These are phyloP conservation scores for Herpetospermum pedunculosum DNA, from an alignment of 306 rosid genomes.

Conservation along the genomic window DNA sequence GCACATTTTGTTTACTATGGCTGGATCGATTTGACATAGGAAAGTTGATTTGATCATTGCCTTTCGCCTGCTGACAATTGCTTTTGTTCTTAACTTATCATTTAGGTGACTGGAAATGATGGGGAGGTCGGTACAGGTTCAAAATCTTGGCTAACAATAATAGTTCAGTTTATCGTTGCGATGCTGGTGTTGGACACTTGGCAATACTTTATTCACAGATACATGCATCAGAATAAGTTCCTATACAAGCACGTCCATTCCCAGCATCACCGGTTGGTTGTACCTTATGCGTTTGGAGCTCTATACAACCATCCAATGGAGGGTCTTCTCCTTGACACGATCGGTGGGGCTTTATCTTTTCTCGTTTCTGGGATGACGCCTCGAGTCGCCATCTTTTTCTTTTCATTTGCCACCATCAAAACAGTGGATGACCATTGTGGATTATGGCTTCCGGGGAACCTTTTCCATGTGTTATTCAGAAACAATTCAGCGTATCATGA, in stretches of 20 bases:
- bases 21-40: background rate
- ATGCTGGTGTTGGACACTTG: slow-evolving; percentile 91
- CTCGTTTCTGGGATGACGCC: slow-evolving; percentile 86
- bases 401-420: slow-evolving; percentile 90
- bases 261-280: slow-evolving; percentile 82
- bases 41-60: background rate
- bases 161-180: slow-evolving; percentile 64
- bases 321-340: slow-evolving; percentile 88
- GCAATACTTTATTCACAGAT: slow-evolving; percentile 97
- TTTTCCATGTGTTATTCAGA: slow-evolving; percentile 54
- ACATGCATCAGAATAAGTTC: slow-evolving; percentile 94
- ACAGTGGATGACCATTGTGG: slow-evolving; percentile 98
- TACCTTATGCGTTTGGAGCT: slow-evolving; percentile 89
- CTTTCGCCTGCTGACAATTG: background rate
- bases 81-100: background rate
- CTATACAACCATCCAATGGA: slow-evolving; percentile 90
- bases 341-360: slow-evolving; percentile 89
- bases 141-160: slow-evolving; percentile 31
- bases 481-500: slow-evolving; percentile 93
- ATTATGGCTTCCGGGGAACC: slow-evolving; percentile 82
- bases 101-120: slow-evolving; percentile 63
- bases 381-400: slow-evolving; percentile 80
- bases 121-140: slow-evolving; percentile 18
- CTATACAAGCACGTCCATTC: slow-evolving; percentile 89
- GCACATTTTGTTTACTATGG: background rate